These are phyloP conservation scores for Buxus sempervirens DNA, from an alignment of 164 flowering plant species.

Conservation along the genomic window DNA sequence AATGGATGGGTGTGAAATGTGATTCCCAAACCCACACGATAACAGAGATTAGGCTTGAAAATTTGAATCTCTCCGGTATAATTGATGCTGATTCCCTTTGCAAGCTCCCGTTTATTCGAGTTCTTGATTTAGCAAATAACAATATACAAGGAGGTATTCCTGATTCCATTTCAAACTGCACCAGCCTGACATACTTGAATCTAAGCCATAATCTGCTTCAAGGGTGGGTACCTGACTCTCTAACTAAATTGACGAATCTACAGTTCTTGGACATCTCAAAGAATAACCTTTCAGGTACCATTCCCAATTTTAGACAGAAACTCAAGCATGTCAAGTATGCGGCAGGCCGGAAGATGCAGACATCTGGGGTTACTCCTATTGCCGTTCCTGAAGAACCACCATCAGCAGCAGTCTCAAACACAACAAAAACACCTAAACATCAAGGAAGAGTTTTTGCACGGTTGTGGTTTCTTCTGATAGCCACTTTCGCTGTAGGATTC, in stretches of 20 bases:
- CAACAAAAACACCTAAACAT: background rate
- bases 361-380: too few species aligned
- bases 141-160: conserved; percentile 33
- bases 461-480: background rate
- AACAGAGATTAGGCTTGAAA: conserved; percentile 32
- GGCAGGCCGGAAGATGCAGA: too few species aligned
- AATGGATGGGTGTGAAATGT: conserved; percentile 25
- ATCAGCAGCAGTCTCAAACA: background rate
- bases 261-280: conserved; percentile 34
- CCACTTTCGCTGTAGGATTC: conserved; percentile 16
- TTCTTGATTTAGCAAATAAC: conserved; percentile 32
- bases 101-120: conserved; percentile 22
- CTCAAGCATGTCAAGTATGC: too few species aligned
- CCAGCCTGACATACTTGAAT: conserved; percentile 29
- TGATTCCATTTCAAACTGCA: conserved; percentile 28
- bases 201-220: conserved; percentile 36
- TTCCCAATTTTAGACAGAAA: conserved; percentile 3
- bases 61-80: conserved; percentile 29
- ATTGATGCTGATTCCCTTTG: conserved; percentile 40
- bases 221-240: conserved; percentile 33
- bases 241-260: conserved; percentile 30
- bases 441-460: background rate
- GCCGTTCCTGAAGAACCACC: background rate
- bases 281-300: conserved; percentile 20
- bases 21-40: conserved; percentile 12